These are phyloP conservation scores for Penicillium mononematosum DNA, from an alignment of 495 filamentous ascomycete species.

Conservation along the genomic window DNA sequence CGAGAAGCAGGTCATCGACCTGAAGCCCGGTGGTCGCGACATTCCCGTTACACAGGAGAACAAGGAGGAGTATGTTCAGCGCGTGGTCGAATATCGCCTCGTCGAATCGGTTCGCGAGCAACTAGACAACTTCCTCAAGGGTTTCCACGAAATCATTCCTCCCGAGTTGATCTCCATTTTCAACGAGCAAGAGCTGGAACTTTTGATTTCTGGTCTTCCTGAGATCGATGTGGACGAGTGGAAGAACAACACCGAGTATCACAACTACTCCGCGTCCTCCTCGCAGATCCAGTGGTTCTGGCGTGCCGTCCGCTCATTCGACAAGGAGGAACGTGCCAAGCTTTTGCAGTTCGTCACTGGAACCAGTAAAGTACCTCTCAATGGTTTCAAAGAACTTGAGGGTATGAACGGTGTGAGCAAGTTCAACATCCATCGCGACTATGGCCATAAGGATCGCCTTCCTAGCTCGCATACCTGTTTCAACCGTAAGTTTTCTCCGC, in stretches of 20 bases:
- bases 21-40: constrained; percentile 82
- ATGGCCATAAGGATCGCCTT: constrained; percentile 94
- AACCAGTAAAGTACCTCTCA: constrained; percentile 96
- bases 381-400: constrained; percentile 98
- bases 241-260: constrained; percentile 98
- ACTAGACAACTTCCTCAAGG: constrained; percentile 91
- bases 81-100: constrained; percentile 91
- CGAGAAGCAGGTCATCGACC: constrained; percentile 79
- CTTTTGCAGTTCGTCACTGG: constrained; percentile 97
- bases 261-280: constrained; percentile 93
- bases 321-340: constrained; percentile 98
- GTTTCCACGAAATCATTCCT: constrained; percentile 97
- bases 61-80: constrained; percentile 94
- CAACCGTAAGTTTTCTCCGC: constrained; percentile 74
- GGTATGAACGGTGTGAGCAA: constrained; percentile 98
- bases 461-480: constrained; percentile 98
- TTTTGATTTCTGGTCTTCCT: constrained; percentile 94
- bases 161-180: constrained; percentile 95
- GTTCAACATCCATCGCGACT: constrained; percentile 99
- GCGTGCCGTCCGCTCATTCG: constrained; percentile 95
- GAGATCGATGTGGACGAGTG: constrained; percentile 98
- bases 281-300: constrained; percentile 99
- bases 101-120: constrained; percentile 89
- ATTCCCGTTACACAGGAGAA: constrained; percentile 96
- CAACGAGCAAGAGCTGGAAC: constrained; percentile 96